Percentiles rank a stretch among this genome's conserved stretches.
Conservation (phyloP, 805 yeast genomes). For the Teunomyces barrocoloradensis region DNA sequence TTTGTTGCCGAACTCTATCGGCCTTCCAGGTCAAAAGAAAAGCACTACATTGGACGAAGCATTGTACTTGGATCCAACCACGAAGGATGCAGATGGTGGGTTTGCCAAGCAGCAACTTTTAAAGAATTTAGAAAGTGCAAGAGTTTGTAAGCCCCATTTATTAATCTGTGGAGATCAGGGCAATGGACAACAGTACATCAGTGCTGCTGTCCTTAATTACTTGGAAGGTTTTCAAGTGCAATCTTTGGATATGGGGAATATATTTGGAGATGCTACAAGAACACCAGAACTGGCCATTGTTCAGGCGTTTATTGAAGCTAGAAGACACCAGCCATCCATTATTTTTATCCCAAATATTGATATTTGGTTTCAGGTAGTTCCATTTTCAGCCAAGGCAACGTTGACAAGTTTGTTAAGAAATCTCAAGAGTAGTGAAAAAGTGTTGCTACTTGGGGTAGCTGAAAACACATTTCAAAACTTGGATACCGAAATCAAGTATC, state of each 20-base stretch:
- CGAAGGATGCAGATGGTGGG: constrained; percentile 59
- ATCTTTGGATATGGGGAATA: constrained; percentile 72
- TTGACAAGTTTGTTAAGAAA: constrained; percentile 67
- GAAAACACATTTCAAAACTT: constrained; percentile 45
- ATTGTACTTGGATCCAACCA: constrained; percentile 55
- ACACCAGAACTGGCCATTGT: constrained; percentile 82
- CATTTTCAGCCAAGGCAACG: constrained; percentile 68
- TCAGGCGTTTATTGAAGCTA: constrained; percentile 81
- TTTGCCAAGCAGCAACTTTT: constrained; percentile 66
- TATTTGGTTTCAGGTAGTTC: constrained; percentile 67
- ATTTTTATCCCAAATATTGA: constrained; percentile 80
- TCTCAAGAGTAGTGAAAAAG: constrained; percentile 66
- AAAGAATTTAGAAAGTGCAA: constrained; percentile 47
- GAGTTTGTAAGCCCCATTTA: constrained; percentile 81
- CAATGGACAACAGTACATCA: constrained; percentile 82
- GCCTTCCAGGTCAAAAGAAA: constrained; percentile 41
- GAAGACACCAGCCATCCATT: constrained; percentile 85
- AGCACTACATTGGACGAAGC: constrained; percentile 67
- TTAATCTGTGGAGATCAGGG: constrained; percentile 73
- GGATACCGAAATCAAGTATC: constrained; percentile 44
- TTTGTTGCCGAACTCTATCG: constrained; percentile 55
- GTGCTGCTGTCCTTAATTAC: constrained; percentile 75
- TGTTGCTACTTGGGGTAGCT: constrained; percentile 72
- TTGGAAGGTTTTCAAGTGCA: constrained; percentile 91
- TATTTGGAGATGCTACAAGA: constrained; percentile 74